Evolutionary conservation across 768 basidiomycete species (phyloP), one percentile per base, ranked within the genome.

Genomic region (Phaffia tasmanica): DNA sequence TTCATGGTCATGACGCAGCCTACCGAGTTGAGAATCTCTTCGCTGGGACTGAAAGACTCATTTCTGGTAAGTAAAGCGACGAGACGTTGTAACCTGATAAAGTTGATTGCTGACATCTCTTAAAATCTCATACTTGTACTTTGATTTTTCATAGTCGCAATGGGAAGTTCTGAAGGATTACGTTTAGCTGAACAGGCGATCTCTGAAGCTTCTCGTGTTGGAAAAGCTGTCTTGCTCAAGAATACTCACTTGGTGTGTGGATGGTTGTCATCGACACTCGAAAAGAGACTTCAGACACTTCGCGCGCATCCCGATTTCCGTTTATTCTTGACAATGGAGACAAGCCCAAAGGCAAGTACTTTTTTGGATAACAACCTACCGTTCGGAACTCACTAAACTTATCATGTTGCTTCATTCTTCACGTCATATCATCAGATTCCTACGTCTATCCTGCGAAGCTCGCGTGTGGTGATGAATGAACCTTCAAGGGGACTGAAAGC

Each of bases 91-190:
- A 42, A 27, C 21, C 47, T 9, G 15, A 14, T n/a, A 25, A 48
- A 2, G 0, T n/a, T 42, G 21, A 19, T 54, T 25, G 19, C 11
- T 50, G 14, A n/a, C 56, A 15, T 8, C 18, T 21, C 57, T 1
- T n/a, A 42, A n/a, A 14, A 8, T 46, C 55, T 57, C 11, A 46
- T 57, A 16, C 2, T 29, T 54, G 4, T 0, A 15, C 57, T 32
- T 23, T n/a, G 15, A 15, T n/a, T n/a, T 50, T 27, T 30, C 42
- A 0, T 30, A 54, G 89, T 99, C 27, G 95, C 95, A 18, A 95
- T 99, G 92, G 95, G 95, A 27, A 95, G 94, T 1, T 87, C 92
- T 70, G 95, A 99, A 80, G 94, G 94, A n/a, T 94, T 90, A 76
- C 84, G 84, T 3, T 81, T 93, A 1, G 95, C 95, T 15, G 94